These are phyloP conservation scores for Aspergillus novoparasiticus DNA, from an alignment of 2,329 filamentous ascomycete genomes.

Conservation along the genomic window DNA sequence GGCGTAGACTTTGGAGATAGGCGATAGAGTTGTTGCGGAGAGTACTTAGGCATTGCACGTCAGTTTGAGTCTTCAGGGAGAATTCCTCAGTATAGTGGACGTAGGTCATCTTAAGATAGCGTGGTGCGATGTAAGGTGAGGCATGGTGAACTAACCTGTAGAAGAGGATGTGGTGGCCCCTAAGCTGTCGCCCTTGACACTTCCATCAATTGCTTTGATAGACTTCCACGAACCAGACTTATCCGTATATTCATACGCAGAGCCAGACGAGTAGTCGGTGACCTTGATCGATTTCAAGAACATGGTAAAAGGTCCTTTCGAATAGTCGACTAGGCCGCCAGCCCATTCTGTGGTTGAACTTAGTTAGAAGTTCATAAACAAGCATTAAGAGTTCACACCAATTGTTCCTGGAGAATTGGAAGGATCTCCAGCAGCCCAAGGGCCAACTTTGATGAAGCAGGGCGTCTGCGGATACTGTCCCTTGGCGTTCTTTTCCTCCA, in stretches of 20 bases:
- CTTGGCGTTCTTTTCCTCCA: constrained; percentile 64
- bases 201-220: constrained; percentile 78
- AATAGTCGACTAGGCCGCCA: constrained; percentile 81
- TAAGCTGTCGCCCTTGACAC: constrained; percentile 64
- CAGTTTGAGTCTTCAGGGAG: not conserved
- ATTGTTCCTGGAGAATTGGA: constrained; percentile 80
- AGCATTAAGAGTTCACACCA: constrained; percentile 28
- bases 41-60: not conserved
- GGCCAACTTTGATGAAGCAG: constrained; percentile 89
- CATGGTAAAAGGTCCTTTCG: constrained; percentile 83
- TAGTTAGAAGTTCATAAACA: constrained; percentile 1
- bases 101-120: not conserved
- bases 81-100: too few relatives aligned
- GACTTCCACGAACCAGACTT: constrained; percentile 76
- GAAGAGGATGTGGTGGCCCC: constrained; percentile 45
- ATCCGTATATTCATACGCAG: constrained; percentile 79
- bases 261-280: constrained; percentile 91
- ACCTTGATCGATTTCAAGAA: constrained; percentile 73
- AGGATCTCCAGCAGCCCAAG: constrained; percentile 89
- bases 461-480: constrained; percentile 89
- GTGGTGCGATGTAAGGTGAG: constrained; percentile 29
- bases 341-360: constrained; percentile 66
- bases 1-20: not conserved
- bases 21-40: not conserved
- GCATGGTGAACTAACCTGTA: constrained; percentile 67